phyloP scores from a whole-genome alignment of 495 filamentous ascomycete species.

The Trichoderma virens region DNA sequence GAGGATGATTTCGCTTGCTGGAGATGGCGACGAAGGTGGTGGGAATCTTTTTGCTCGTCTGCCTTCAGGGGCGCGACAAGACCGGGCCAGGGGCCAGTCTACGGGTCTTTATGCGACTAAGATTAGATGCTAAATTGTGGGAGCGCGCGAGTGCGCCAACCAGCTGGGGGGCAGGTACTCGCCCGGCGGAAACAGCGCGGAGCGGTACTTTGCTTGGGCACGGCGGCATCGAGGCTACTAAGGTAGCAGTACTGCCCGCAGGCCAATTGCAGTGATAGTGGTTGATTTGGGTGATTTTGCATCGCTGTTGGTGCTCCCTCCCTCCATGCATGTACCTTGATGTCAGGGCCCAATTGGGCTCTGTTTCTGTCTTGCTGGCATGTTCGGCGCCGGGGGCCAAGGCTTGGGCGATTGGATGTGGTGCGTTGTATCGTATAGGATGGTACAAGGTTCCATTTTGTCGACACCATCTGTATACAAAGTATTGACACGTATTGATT shows the following conservation, averaged over 20 bases:
- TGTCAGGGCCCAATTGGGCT: background rate
- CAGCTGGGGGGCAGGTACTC: background rate
- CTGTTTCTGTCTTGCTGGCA: background rate
- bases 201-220: background rate
- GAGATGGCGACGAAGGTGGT: background rate
- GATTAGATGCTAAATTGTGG: slow-evolving; percentile 4
- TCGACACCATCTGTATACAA: background rate
- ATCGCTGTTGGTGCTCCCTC: background rate
- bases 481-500: background rate
- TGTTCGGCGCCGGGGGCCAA: background rate
- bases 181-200: background rate
- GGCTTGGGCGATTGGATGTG: background rate
- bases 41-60: slow-evolving; percentile 6
- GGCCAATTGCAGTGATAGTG: background rate
- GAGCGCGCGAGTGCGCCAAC: no score
- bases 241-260: no score
- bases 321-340: background rate
- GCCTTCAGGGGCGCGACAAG: slow-evolving; percentile 5
- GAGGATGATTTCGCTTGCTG: background rate
- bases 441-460: background rate
- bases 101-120: slow-evolving; percentile 9
- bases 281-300: no score
- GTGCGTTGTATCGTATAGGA: background rate
- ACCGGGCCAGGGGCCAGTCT: background rate
- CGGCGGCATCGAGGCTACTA: background rate